Conservation (phyloP, 2,329 filamentous ascomycete genomes). For the Penicillium sp. region DNA sequence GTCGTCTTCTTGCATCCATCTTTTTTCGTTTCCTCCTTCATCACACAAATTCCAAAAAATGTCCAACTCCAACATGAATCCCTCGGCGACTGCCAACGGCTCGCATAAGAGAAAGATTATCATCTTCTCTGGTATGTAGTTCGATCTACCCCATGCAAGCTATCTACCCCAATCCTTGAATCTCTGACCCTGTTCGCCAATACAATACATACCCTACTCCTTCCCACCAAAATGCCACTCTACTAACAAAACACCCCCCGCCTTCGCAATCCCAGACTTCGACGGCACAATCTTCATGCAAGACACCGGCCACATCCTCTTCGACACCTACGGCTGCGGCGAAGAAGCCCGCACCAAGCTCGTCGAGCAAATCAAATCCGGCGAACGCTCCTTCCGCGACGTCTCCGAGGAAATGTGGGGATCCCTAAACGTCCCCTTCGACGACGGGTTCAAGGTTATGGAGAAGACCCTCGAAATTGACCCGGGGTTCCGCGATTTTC, state of each 20-base stretch:
- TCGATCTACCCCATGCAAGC: not conserved
- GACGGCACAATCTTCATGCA: constrained; percentile 74
- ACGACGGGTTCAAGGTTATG: constrained; percentile 67
- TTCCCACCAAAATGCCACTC: too few species aligned
- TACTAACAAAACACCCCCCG: too few species aligned
- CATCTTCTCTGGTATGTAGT: constrained; percentile 47
- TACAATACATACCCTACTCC: not conserved
- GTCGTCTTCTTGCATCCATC: too few species aligned
- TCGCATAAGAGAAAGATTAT: constrained; percentile 45
- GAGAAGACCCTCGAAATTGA: constrained; percentile 64
- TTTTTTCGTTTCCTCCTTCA: not conserved
- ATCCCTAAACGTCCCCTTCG: constrained; percentile 66
- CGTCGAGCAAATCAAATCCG: constrained; percentile 65
- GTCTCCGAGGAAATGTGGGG: constrained; percentile 74
- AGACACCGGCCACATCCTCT: constrained; percentile 69
- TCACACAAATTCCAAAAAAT: not conserved
- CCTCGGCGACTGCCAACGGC: not conserved
- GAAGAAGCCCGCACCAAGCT: constrained; percentile 56
- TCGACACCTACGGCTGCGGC: constrained; percentile 66
- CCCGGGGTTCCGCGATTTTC: constrained; percentile 63
- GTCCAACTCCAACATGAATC: constrained; percentile 19
- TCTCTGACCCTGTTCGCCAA: too few species aligned
- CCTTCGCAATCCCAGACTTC: constrained; percentile 54
- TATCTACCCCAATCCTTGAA: too few species aligned
- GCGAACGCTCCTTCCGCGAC: constrained; percentile 67